A percentile compares a stretch with the other conserved stretches of the same genome.
These are phyloP conservation scores for Withania somnifera DNA, from an alignment of 305 asterid genomes.

Conservation along the genomic window DNA sequence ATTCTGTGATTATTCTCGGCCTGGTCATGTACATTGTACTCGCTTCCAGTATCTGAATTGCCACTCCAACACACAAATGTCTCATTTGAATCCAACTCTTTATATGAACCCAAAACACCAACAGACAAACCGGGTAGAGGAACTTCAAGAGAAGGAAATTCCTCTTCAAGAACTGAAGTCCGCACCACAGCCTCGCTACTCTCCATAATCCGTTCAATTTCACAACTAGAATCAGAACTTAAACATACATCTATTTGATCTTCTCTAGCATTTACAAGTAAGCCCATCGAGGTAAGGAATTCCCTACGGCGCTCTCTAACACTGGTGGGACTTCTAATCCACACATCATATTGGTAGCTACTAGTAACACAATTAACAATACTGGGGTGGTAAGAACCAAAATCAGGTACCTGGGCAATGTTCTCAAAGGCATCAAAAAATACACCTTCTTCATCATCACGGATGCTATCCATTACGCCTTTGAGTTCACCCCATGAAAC, in stretches of 20 bases:
- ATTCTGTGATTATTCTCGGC: constrained; percentile 6
- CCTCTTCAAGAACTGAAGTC: constrained; percentile 29
- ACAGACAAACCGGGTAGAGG: constrained; percentile 13
- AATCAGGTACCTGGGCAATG: constrained; percentile 32
- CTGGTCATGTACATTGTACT: constrained; percentile 6
- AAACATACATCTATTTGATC: constrained; percentile 5
- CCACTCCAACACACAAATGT: constrained; percentile 12
- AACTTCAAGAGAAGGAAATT: constrained; percentile 25
- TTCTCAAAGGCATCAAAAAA: constrained; percentile 70
- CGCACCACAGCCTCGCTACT: constrained; percentile 42
- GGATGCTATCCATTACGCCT: constrained; percentile 54
- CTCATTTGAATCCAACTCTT: constrained; percentile 17
- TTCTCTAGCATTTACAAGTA: constrained; percentile 1
- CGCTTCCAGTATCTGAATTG: constrained; percentile 19
- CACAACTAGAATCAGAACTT: constrained; percentile 7
- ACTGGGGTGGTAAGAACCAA: constrained; percentile 11
- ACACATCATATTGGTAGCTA: constrained; percentile 35
- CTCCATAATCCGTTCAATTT: constrained; percentile 33
- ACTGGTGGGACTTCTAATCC: constrained; percentile 60
- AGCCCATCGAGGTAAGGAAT: constrained; percentile 48
- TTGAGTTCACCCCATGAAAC: constrained; percentile 57
- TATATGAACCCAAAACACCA: constrained; percentile 12
- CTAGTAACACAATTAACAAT: background rate
- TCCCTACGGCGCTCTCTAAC: constrained; percentile 58
- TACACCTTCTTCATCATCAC: constrained; percentile 29